Percentiles rank a stretch among this genome's conserved stretches.
Evolutionary conservation across 371 early-diverging fungal genomes (phyloP).

Genomic region (Mucor circinelloides): DNA sequence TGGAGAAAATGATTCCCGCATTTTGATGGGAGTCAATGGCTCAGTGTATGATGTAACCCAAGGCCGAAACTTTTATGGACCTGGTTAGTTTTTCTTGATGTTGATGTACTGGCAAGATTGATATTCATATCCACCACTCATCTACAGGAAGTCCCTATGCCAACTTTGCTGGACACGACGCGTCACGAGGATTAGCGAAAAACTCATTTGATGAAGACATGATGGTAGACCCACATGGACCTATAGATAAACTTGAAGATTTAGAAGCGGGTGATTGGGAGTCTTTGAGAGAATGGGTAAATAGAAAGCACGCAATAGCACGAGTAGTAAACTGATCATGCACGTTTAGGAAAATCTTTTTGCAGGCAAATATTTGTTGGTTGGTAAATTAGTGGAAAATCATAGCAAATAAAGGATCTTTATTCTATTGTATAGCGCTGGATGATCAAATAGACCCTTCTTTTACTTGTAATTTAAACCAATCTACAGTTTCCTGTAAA

Average conservation of each 20-base stretch:
- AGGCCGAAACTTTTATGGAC: constrained; percentile 90
- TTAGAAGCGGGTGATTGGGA: constrained; percentile 76
- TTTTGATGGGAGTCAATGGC: constrained; percentile 83
- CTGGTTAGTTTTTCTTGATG: constrained; percentile 54
- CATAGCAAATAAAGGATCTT: background rate
- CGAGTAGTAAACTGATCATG: background rate
- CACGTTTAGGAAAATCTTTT: constrained; percentile 13
- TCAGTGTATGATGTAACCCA: constrained; percentile 88
- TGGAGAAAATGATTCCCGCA: constrained; percentile 53
- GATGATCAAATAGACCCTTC: constrained; percentile 37
- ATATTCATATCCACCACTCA: background rate
- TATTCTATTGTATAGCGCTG: background rate
- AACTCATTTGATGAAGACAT: constrained; percentile 87
- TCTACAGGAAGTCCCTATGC: constrained; percentile 81
- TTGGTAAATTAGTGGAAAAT: constrained; percentile 28
- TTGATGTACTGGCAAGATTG: background rate
- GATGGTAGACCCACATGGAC: constrained; percentile 68
- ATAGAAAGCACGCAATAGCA: background rate
- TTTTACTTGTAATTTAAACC: constrained; percentile 60
- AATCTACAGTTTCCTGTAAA: constrained; percentile 84
- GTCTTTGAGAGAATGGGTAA: constrained; percentile 74
- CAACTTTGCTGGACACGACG: constrained; percentile 89
- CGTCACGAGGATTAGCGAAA: constrained; percentile 86
- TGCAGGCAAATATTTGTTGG: constrained; percentile 21
- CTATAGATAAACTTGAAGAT: constrained; percentile 84